A percentile compares a stretch with the other conserved stretches of the same genome.
Evolutionary conservation across 768 basidiomycete genomes (phyloP).

Genomic region (Boletus sensibilis): DNA sequence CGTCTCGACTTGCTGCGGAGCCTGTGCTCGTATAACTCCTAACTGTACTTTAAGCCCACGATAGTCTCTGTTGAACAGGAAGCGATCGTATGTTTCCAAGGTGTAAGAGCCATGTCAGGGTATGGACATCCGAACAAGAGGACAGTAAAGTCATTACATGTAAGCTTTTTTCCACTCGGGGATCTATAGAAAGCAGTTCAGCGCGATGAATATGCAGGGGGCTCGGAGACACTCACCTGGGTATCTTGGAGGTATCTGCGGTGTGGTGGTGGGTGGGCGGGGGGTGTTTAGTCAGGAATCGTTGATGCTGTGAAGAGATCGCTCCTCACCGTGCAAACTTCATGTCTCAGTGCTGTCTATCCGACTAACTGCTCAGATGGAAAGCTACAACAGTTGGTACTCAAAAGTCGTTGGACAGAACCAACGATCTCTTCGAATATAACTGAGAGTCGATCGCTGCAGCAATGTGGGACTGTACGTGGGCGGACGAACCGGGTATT

Average conservation of each 20-base stretch:
- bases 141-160: constrained; percentile 13
- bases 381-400: background rate
- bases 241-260: constrained; percentile 65
- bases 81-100: background rate
- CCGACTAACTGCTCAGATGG: background rate
- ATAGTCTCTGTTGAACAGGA: constrained; percentile 53
- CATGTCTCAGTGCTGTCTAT: constrained; percentile 35
- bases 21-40: constrained; percentile 45
- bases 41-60: constrained; percentile 74
- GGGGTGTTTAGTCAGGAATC: background rate
- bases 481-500: background rate
- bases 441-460: background rate
- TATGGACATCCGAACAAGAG: background rate
- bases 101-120: background rate
- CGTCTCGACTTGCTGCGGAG: constrained; percentile 22
- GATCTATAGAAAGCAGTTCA: constrained; percentile 40
- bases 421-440: background rate
- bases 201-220: background rate
- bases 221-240: constrained; percentile 42
- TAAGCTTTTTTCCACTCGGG: constrained; percentile 53
- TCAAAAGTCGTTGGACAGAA: background rate
- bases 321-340: constrained; percentile 56
- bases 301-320: background rate
- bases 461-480: background rate
- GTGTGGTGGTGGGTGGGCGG: background rate